Evolutionary conservation across 768 basidiomycete species (phyloP).

Genomic region (Amanita polypyramis): DNA sequence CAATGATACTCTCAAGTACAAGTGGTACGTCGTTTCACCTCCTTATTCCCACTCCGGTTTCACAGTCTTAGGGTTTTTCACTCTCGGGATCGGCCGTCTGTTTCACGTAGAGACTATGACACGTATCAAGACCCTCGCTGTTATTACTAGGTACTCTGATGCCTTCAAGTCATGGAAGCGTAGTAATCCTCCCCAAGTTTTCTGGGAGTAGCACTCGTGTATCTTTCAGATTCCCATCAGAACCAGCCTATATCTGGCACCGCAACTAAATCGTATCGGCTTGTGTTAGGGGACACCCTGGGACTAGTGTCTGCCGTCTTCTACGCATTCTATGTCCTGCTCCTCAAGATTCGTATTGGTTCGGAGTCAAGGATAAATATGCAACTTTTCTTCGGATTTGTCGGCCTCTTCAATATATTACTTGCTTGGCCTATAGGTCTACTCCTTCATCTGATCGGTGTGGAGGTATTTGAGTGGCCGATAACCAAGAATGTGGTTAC

Average conservation of each 20-base stretch:
- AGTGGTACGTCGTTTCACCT: conserved; percentile 51
- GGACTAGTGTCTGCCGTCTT: conserved; percentile 82
- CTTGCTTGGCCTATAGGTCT: conserved; percentile 69
- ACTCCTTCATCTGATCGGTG: conserved; percentile 60
- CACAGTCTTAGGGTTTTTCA: conserved; percentile 75
- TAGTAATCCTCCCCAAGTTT: conserved; percentile 37
- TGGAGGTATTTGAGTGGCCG: conserved; percentile 72
- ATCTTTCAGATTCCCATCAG: conserved; percentile 63
- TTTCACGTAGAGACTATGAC: conserved; percentile 77
- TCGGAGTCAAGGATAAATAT: conserved; percentile 80
- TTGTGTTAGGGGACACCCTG: conserved; percentile 68
- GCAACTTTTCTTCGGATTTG: conserved; percentile 93
- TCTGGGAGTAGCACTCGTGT: conserved; percentile 79
- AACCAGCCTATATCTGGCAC: conserved; percentile 10
- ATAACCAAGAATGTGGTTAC: conserved; percentile 27
- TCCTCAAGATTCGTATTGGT: conserved; percentile 81
- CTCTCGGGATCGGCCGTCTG: conserved; percentile 71
- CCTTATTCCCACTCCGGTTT: not conserved
- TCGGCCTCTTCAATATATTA: conserved; percentile 78
- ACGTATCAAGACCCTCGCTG: conserved; percentile 62
- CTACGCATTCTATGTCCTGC: conserved; percentile 81
- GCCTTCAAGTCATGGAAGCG: not conserved
- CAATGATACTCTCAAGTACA: conserved; percentile 82
- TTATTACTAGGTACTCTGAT: conserved; percentile 54
- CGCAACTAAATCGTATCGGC: conserved; percentile 19